These are phyloP conservation scores for Cryptomeria japonica DNA, from an alignment of 75 land plant genomes.

Conservation along the genomic window DNA sequence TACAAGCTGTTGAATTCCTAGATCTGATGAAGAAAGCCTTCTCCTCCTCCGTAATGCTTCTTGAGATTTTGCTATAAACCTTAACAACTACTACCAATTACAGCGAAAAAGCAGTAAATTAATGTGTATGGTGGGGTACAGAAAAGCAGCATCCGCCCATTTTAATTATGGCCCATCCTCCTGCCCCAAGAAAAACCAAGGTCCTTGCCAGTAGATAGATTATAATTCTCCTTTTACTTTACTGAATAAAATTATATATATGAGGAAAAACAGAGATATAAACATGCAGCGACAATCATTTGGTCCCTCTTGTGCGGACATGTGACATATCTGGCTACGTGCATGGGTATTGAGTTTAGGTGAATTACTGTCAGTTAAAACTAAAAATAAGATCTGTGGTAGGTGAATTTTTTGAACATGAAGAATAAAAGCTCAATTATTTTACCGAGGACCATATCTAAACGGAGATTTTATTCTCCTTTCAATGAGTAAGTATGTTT, in stretches of 20 bases:
- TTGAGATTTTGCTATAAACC: not conserved
- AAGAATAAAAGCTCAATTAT: no score
- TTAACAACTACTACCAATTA: not conserved
- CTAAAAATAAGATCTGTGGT: not conserved
- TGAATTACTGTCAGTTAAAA: not conserved
- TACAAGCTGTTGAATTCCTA: not conserved
- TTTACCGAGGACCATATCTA: no score
- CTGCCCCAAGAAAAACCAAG: not conserved
- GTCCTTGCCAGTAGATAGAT: not conserved
- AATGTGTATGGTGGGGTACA: not conserved
- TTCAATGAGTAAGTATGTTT: no score
- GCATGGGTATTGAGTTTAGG: not conserved
- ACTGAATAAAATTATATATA: not conserved
- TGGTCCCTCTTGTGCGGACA: not conserved
- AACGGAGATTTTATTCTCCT: no score
- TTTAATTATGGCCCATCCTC: not conserved
- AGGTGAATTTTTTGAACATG: not conserved
- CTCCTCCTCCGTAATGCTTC: not conserved
- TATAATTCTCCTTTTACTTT: not conserved
- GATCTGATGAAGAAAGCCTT: not conserved
- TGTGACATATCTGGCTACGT: not conserved
- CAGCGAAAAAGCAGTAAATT: not conserved
- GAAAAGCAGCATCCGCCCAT: not conserved
- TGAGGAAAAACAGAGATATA: not conserved
- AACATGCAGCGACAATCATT: not conserved